phyloP scores from a whole-genome alignment of 148 eudicot species.

The Limonium bicolor region DNA sequence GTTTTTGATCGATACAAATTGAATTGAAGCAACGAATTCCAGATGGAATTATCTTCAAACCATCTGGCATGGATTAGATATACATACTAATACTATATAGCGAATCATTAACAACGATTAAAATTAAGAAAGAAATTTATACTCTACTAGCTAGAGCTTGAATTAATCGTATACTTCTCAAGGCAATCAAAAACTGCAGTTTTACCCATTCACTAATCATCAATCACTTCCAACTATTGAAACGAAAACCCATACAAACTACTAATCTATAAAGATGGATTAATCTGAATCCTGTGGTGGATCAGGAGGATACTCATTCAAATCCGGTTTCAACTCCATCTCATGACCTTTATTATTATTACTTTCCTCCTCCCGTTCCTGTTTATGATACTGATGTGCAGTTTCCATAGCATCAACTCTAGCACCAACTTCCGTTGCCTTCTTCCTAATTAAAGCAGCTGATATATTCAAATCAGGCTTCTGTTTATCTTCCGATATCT shows the following conservation, averaged over 20 bases:
- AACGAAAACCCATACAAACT: not conserved
- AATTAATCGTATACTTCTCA: too few species aligned
- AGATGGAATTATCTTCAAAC: too few species aligned
- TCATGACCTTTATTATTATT: not conserved
- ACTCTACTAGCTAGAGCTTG: too few species aligned
- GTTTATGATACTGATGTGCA: not conserved
- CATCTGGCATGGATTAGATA: too few species aligned
- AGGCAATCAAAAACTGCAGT: not conserved
- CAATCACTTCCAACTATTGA: not conserved
- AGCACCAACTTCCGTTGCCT: slow-evolving; percentile 79
- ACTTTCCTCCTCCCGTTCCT: not conserved
- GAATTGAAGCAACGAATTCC: too few species aligned
- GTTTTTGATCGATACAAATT: too few species aligned
- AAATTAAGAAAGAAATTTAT: too few species aligned
- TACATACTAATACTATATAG: too few species aligned
- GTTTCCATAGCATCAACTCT: slow-evolving; percentile 63
- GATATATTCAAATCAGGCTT: slow-evolving; percentile 20
- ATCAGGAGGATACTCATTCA: slow-evolving; percentile 72
- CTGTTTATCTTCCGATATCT: too few species aligned
- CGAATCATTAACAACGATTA: too few species aligned
- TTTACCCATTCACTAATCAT: not conserved
- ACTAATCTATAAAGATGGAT: not conserved
- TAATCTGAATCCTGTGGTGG: slow-evolving; percentile 25
- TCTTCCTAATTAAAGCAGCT: slow-evolving; percentile 51
- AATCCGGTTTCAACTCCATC: slow-evolving; percentile 36